phyloP scores from a whole-genome alignment of 2,329 filamentous ascomycete genomes.

The Fonsecaea monophora region DNA sequence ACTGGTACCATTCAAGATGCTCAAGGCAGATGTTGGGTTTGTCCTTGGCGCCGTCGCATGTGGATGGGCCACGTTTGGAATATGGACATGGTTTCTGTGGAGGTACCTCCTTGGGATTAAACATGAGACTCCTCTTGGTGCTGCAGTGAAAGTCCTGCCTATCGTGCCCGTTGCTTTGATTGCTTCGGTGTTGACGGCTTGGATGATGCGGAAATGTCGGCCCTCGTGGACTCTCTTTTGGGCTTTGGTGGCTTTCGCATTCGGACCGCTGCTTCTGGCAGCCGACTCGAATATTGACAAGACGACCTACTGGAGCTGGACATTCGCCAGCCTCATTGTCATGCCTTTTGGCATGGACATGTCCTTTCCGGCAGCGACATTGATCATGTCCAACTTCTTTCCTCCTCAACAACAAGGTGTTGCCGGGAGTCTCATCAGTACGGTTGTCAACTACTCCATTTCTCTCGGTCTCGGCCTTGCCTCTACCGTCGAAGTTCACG shows the following conservation, averaged over 20 bases:
- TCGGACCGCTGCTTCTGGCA: conserved; percentile 36
- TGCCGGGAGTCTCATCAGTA: conserved; percentile 42
- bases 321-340: conserved; percentile 65
- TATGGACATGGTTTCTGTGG: conserved; percentile 52
- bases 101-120: conserved; percentile 45
- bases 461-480: conserved; percentile 41
- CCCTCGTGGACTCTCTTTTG: conserved; percentile 48
- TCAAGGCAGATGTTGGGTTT: conserved; percentile 58
- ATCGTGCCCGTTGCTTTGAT: conserved; percentile 44
- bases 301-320: conserved; percentile 66
- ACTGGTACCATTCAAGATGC: conserved; percentile 55
- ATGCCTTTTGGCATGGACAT: conserved; percentile 56
- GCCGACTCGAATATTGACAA: conserved; percentile 45
- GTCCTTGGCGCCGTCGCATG: conserved; percentile 61
- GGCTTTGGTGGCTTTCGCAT: conserved; percentile 44
- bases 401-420: conserved; percentile 42
- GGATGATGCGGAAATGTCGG: conserved; percentile 38
- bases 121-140: conserved; percentile 40
- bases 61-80: conserved; percentile 60
- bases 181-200: conserved; percentile 43
- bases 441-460: conserved; percentile 42
- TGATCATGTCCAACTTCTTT: conserved; percentile 43
- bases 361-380: conserved; percentile 41
- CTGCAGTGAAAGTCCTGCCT: conserved; percentile 44
- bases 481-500: conserved; percentile 40